Conservation (phyloP, 2,329 filamentous ascomycete genomes). For the Neopestalotiopsis sp. region DNA sequence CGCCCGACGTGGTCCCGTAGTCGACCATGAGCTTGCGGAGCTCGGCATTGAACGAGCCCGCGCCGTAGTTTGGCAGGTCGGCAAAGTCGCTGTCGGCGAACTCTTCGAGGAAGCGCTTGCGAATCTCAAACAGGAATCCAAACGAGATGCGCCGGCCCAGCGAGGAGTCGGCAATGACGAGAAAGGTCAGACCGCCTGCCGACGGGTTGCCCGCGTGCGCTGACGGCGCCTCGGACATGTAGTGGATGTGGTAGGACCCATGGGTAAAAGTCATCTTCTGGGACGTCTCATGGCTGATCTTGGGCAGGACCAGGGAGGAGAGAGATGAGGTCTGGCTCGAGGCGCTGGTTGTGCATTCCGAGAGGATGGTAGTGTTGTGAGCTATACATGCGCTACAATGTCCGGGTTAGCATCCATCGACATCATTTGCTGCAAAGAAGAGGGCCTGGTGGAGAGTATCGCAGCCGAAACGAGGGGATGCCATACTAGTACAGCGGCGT, state of each 20-base stretch:
- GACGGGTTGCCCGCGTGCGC: constrained; percentile 62
- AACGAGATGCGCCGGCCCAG: constrained; percentile 90
- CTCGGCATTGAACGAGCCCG: constrained; percentile 82
- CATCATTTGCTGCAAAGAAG: constrained; percentile 16
- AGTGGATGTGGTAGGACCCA: constrained; percentile 91
- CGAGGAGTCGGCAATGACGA: constrained; percentile 82
- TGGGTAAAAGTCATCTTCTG: constrained; percentile 96
- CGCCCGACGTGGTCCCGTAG: constrained; percentile 78
- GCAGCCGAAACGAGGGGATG: constrained; percentile 17
- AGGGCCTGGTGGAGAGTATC: neutral
- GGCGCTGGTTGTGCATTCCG: constrained; percentile 88
- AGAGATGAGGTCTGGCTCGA: constrained; percentile 84
- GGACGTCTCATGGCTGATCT: constrained; percentile 79
- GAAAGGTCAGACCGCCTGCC: constrained; percentile 85
- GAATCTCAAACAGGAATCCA: constrained; percentile 88
- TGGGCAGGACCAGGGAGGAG: constrained; percentile 92
- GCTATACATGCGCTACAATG: constrained; percentile 83
- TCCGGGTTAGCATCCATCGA: constrained; percentile 22
- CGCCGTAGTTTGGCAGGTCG: constrained; percentile 85
- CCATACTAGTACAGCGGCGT: constrained; percentile 77
- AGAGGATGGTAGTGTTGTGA: constrained; percentile 88
- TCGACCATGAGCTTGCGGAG: constrained; percentile 81
- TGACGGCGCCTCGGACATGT: constrained; percentile 83
- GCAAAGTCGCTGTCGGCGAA: constrained; percentile 74
- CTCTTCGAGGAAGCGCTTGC: constrained; percentile 79